Evolutionary conservation across 176 grass and related monocot genomes (phyloP).

Genomic region (Otatea glauca): DNA sequence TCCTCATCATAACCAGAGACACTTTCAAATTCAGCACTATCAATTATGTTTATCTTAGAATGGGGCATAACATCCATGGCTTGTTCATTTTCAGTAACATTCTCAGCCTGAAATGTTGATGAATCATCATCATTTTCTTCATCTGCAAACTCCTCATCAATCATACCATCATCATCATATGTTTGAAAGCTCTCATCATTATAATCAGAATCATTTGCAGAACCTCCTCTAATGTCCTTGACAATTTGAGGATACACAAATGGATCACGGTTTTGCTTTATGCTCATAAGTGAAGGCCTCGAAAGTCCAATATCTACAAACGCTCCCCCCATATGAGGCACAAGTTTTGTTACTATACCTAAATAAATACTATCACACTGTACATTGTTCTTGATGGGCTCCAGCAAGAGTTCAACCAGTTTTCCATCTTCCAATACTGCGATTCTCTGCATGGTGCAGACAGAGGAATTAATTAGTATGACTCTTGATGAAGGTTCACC

Average conservation of each 20-base stretch:
- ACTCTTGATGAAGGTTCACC: constrained; percentile 65
- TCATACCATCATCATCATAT: constrained; percentile 56
- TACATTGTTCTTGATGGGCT: constrained; percentile 92
- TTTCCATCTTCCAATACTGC: constrained; percentile 91
- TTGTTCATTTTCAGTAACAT: constrained; percentile 49
- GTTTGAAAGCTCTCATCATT: constrained; percentile 43
- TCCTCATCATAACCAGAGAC: constrained; percentile 56
- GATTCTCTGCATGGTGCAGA: constrained; percentile 89
- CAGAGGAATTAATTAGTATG: constrained; percentile 91
- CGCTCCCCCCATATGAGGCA: constrained; percentile 88
- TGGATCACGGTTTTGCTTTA: constrained; percentile 79
- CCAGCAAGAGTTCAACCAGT: constrained; percentile 84
- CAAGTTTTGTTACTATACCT: constrained; percentile 81
- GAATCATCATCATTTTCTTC: constrained; percentile 53
- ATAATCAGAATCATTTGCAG: constrained; percentile 42
- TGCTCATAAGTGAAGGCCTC: constrained; percentile 77
- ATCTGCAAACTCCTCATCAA: constrained; percentile 57
- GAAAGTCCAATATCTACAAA: constrained; percentile 95
- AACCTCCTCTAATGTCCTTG: constrained; percentile 46
- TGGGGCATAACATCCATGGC: constrained; percentile 39
- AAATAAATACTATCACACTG: constrained; percentile 96
- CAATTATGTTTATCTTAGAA: constrained; percentile 44
- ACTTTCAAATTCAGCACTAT: constrained; percentile 46
- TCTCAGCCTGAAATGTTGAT: constrained; percentile 44
- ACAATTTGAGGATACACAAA: constrained; percentile 79